A percentile compares a stretch with the other conserved stretches of the same genome.
Conservation (phyloP, 2,329 filamentous ascomycete species). For the Sclerotinia sclerotiorum region DNA sequence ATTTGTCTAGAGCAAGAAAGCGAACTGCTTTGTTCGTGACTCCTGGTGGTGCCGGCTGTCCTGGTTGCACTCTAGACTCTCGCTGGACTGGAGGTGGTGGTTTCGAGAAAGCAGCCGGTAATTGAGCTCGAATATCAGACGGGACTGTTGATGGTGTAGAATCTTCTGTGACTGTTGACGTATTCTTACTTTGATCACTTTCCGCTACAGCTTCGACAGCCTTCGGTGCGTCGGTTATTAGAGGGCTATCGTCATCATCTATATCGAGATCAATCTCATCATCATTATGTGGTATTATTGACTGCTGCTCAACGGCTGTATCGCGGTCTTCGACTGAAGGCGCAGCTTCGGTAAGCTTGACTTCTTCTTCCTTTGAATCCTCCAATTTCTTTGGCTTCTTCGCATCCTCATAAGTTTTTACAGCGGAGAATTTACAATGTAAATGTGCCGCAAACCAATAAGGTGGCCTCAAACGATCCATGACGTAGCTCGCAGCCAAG, state of each 20-base stretch:
- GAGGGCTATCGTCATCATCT: slow-evolving; percentile 50
- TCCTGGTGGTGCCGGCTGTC: slow-evolving; percentile 64
- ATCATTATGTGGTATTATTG: slow-evolving; percentile 49
- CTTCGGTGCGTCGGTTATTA: slow-evolving; percentile 12
- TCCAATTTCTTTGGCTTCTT: slow-evolving; percentile 8
- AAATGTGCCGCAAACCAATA: slow-evolving; percentile 95
- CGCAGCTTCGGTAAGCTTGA: slow-evolving; percentile 1
- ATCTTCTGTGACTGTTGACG: slow-evolving; percentile 31
- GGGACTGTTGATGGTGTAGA: slow-evolving; percentile 46
- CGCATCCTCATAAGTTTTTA: slow-evolving; percentile 52
- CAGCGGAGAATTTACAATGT: slow-evolving; percentile 81
- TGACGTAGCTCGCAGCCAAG: slow-evolving; percentile 72
- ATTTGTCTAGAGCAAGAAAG: slow-evolving; percentile 93
- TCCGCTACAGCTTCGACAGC: slow-evolving; percentile 63
- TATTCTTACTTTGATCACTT: slow-evolving; percentile 28
- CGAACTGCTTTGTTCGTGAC: slow-evolving; percentile 78
- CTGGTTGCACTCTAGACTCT: slow-evolving; percentile 43
- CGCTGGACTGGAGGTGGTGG: slow-evolving; percentile 38
- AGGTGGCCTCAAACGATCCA: slow-evolving; percentile 76
- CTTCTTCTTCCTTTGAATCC: slow-evolving; percentile 27
- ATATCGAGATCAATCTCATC: slow-evolving; percentile 72
- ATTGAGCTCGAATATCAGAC: slow-evolving; percentile 66
- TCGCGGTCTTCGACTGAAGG: neutral
- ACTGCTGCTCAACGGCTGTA: neutral
- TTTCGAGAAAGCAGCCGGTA: slow-evolving; percentile 71